Evolutionary conservation across 768 basidiomycete genomes (phyloP).

Genomic region (Suillus subaureus): DNA sequence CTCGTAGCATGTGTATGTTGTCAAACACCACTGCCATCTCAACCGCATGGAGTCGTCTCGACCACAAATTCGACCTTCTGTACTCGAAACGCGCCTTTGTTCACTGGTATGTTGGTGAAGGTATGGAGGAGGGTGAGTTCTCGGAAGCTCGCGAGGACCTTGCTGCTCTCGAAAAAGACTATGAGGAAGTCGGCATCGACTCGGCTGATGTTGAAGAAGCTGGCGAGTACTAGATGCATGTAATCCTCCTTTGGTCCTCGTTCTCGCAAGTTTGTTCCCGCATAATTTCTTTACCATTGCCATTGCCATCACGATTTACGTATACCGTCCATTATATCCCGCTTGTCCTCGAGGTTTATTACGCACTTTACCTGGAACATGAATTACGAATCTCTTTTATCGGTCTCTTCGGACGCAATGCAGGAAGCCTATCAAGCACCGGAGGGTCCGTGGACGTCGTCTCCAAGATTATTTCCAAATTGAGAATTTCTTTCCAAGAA

Average conservation of each 20-base stretch:
- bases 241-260: slow-evolving; percentile 23
- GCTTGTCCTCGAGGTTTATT: slow-evolving; percentile 20
- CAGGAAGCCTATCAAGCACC: neutral
- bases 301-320: slow-evolving; percentile 36
- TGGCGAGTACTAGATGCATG: slow-evolving; percentile 44
- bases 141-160: slow-evolving; percentile 98
- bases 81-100: slow-evolving; percentile 66
- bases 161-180: slow-evolving; percentile 99
- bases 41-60: slow-evolving; percentile 68
- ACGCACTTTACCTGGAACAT: slow-evolving; percentile 17
- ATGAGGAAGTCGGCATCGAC: slow-evolving; percentile 78
- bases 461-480: slow-evolving; percentile 28
- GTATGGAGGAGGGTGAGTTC: slow-evolving; percentile 95
- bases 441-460: slow-evolving; percentile 1
- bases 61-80: slow-evolving; percentile 81
- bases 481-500: slow-evolving; percentile 19
- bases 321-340: slow-evolving; percentile 32
- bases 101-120: slow-evolving; percentile 73
- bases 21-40: slow-evolving; percentile 78
- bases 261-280: slow-evolving; percentile 30
- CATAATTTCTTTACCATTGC: slow-evolving; percentile 28
- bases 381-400: slow-evolving; percentile 11
- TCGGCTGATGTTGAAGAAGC: slow-evolving; percentile 54
- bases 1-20: slow-evolving; percentile 77
- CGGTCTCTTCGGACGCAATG: neutral